Percentiles rank a stretch among this genome's conserved stretches.
These are phyloP conservation scores for Podaxis sp. DNA, from an alignment of 768 basidiomycete species.

Conservation along the genomic window DNA sequence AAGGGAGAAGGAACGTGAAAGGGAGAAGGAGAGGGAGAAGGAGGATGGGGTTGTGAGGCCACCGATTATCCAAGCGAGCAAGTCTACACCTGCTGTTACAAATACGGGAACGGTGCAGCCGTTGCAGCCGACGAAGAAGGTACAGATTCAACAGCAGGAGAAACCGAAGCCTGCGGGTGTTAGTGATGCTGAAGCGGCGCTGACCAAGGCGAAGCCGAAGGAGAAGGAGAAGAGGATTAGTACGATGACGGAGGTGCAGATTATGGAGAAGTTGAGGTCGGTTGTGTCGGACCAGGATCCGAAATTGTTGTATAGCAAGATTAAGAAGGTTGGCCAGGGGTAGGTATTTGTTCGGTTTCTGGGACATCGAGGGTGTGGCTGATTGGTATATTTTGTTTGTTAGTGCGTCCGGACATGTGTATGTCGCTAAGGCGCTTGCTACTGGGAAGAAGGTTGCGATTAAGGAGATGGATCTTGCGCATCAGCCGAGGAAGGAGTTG, in stretches of 20 bases:
- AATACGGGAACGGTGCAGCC: constrained; percentile 62
- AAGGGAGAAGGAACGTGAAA: constrained; percentile 16
- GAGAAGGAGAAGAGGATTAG: constrained; percentile 92
- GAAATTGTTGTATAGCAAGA: constrained; percentile 87
- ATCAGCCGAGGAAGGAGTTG: constrained; percentile 94
- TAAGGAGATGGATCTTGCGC: constrained; percentile 96
- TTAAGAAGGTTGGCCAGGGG: constrained; percentile 99
- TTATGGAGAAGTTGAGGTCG: constrained; percentile 93
- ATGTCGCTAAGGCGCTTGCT: constrained; percentile 87
- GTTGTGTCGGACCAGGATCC: constrained; percentile 89
- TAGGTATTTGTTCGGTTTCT: constrained; percentile 37
- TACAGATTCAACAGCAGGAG: constrained; percentile 52
- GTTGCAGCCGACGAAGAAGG: constrained; percentile 71
- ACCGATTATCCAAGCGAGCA: constrained; percentile 25
- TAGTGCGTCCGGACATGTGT: constrained; percentile 96
- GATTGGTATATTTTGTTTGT: constrained; percentile 12
- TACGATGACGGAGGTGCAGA: constrained; percentile 95
- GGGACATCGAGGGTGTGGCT: constrained; percentile 12
- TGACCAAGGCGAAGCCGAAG: constrained; percentile 56
- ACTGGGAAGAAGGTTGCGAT: constrained; percentile 90
- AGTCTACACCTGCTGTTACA: constrained; percentile 42
- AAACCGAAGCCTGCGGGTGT: constrained; percentile 40
- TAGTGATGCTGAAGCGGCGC: constrained; percentile 57
- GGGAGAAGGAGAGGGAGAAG: constrained; percentile 18
- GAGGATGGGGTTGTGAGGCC: constrained; percentile 17